phyloP scores from a whole-genome alignment of 169 alveolate species.

The Plasmodium knowlesi region DNA sequence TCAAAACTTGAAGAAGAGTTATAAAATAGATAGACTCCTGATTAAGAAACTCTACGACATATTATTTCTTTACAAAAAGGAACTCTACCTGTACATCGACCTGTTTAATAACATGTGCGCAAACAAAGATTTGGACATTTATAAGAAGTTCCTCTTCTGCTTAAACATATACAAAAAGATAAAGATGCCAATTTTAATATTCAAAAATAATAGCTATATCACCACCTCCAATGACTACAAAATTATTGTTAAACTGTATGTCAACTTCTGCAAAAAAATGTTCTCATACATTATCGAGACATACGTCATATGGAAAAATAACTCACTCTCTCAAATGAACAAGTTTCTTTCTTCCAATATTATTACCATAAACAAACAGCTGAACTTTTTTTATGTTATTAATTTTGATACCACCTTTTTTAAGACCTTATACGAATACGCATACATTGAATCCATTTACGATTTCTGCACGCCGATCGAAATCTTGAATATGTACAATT shows the following conservation, averaged over 20 bases:
- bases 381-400: constrained; percentile 56
- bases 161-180: constrained; percentile 67
- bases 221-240: constrained; percentile 71
- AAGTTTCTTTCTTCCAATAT: constrained; percentile 53
- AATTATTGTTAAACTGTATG: constrained; percentile 55
- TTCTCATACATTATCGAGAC: constrained; percentile 53
- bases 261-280: constrained; percentile 72
- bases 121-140: constrained; percentile 32
- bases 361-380: constrained; percentile 64
- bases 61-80: constrained; percentile 51
- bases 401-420: constrained; percentile 61
- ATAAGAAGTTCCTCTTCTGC: constrained; percentile 40
- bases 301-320: constrained; percentile 47
- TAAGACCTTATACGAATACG: constrained; percentile 64
- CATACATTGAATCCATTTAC: constrained; percentile 57
- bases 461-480: constrained; percentile 62
- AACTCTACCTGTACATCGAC: constrained; percentile 38
- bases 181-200: constrained; percentile 63
- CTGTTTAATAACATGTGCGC: constrained; percentile 49
- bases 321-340: constrained; percentile 69
- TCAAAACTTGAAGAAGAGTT: constrained; percentile 51
- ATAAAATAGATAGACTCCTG: constrained; percentile 72
- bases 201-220: constrained; percentile 59
- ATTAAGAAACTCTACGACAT: constrained; percentile 62
- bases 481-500: constrained; percentile 54